Conservation (phyloP, 2,329 filamentous ascomycete genomes). For the Fonsecaea monophora region DNA sequence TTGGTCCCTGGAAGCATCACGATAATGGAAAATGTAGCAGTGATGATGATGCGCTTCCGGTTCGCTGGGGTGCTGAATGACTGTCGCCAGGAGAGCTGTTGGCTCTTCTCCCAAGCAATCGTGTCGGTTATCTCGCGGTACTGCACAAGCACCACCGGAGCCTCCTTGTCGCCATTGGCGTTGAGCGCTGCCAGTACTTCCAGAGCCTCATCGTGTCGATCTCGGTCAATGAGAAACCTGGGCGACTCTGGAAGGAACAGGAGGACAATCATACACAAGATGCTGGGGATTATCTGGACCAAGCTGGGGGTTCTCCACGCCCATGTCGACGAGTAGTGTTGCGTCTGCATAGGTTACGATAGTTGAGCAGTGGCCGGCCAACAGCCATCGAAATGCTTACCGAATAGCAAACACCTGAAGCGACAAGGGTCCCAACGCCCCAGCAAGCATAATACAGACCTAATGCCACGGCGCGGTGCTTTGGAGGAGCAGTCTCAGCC, state of each 20-base stretch:
- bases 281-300: constrained; percentile 57
- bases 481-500: constrained; percentile 29
- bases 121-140: constrained; percentile 59
- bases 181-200: constrained; percentile 53
- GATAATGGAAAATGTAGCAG: constrained; percentile 47
- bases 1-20: constrained; percentile 47
- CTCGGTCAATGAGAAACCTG: constrained; percentile 61
- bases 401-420: constrained; percentile 32
- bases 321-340: constrained; percentile 47
- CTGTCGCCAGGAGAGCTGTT: constrained; percentile 29
- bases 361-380: not conserved
- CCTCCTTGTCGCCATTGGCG: constrained; percentile 51
- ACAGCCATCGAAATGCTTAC: constrained; percentile 10
- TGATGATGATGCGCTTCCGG: constrained; percentile 50
- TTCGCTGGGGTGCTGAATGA: constrained; percentile 43
- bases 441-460: constrained; percentile 34
- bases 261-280: constrained; percentile 55
- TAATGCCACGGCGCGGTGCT: constrained; percentile 28
- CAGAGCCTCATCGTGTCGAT: constrained; percentile 52
- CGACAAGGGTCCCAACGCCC: constrained; percentile 33
- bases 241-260: constrained; percentile 66
- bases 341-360: constrained; percentile 12
- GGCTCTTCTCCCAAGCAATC: constrained; percentile 54
- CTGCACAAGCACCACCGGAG: constrained; percentile 50
- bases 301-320: constrained; percentile 62